These are phyloP conservation scores for Arctium lappa DNA, from an alignment of 129 eudicot species.

Conservation along the genomic window DNA sequence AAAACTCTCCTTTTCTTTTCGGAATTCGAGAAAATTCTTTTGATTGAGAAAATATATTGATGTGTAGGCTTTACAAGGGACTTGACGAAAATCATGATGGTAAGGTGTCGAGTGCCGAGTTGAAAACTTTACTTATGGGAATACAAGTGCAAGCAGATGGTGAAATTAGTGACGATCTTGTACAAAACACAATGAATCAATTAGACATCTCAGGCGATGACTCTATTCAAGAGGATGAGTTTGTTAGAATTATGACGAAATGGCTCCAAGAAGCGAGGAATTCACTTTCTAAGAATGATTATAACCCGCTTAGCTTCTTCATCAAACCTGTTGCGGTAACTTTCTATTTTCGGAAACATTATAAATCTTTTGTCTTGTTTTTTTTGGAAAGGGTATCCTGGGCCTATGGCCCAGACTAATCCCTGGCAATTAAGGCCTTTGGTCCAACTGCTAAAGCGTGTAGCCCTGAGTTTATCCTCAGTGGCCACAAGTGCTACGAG, in stretches of 20 bases:
- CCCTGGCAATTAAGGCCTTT: too few relatives aligned
- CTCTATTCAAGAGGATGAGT: constrained; percentile 45
- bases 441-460: too few relatives aligned
- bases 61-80: constrained; percentile 45
- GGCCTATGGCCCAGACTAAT: too few relatives aligned
- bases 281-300: constrained; percentile 23
- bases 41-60: not conserved
- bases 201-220: constrained; percentile 52
- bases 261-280: constrained; percentile 41
- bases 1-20: not conserved
- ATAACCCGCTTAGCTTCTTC: constrained; percentile 28
- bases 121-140: constrained; percentile 57
- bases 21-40: not conserved
- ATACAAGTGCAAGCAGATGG: constrained; percentile 53
- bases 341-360: not conserved
- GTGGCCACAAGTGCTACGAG: too few relatives aligned
- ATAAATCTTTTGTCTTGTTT: not conserved
- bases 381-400: too few relatives aligned
- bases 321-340: constrained; percentile 22
- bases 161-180: constrained; percentile 31
- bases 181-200: constrained; percentile 42
- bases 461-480: too few relatives aligned
- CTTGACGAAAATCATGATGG: constrained; percentile 50
- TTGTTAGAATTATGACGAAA: constrained; percentile 35
- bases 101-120: constrained; percentile 46